Base-by-base conservation (phyloP, 352 stramenopile species). In the Salisapilia sapeloensis region DNA sequence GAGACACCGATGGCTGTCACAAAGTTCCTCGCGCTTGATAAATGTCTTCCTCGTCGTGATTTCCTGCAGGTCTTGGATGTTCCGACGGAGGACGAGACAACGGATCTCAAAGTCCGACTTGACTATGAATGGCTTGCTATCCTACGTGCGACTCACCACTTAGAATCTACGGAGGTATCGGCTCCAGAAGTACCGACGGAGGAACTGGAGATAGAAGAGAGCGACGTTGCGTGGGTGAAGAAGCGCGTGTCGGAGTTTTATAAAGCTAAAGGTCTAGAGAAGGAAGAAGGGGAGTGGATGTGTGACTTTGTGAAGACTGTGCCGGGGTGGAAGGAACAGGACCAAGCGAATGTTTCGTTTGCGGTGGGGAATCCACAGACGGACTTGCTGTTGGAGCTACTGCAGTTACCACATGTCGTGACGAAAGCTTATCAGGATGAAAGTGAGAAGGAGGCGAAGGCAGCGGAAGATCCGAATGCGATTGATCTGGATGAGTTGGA, bases 11-110 rank as follows among this genome's bases (percentile, higher is more conserved):
- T 30, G 14, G 24, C 35, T 8, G 44, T 53, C 44, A 99, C 94
- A 17, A 76, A 80, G 23, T 99, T 99, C 56, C 47, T 99, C n/a
- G 93, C 94, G 17, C 63, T 99, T n/a, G 96, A 99, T 69, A 99
- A 99, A 56, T 98, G 92, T 42, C 65, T 99, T 3, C 94, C 87
- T 9, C 72, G 83, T 28, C 59, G 92, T 15, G 78, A 96, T 20
- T 97, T 96, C 47, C 65, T 99, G 22, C 87, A 98, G 35, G 77
- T 98, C 20, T 33, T 97, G 4, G 60, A 96, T 34, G 70, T 93
- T 42, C 35, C 50, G 10, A 20, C 38, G 44, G 15, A 22, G 11
- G 35, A n/a, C 35, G 24, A 55, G n/a, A 38, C 32, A 9, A 8
- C 14, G 24, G 21, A 24, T 14, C 54, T 62, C 5, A 76, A 65